Evolutionary conservation across 805 yeast genomes (phyloP).

Genomic region (Candida verbasci): DNA sequence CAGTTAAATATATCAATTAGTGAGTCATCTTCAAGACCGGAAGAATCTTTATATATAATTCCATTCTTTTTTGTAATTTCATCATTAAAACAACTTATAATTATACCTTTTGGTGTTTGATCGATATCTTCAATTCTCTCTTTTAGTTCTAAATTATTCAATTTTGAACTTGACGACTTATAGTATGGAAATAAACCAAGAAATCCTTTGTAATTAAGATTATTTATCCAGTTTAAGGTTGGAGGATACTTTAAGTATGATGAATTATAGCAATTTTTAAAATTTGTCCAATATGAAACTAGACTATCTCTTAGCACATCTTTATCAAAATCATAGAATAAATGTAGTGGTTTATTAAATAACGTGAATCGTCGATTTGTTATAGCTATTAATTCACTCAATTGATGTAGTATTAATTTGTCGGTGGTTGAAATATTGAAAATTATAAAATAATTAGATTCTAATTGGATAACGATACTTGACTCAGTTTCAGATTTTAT

Average conservation of each 20-base stretch:
- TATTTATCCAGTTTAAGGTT: constrained; percentile 31
- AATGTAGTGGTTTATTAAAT: constrained; percentile 21
- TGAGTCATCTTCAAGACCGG: constrained; percentile 3
- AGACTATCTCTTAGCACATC: constrained; percentile 15
- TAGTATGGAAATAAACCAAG: constrained; percentile 23
- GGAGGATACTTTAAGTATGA: constrained; percentile 17
- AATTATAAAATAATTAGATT: constrained; percentile 21
- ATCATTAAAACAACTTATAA: constrained; percentile 25
- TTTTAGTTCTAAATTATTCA: constrained; percentile 19
- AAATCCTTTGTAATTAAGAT: constrained; percentile 32
- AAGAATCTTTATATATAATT: constrained; percentile 14
- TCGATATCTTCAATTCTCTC: constrained; percentile 8
- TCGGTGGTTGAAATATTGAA: constrained; percentile 20
- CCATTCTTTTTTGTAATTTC: constrained; percentile 29
- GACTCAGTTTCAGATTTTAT: constrained; percentile 24
- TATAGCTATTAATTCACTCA: constrained; percentile 16
- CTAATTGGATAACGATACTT: constrained; percentile 21
- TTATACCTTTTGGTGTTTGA: constrained; percentile 19
- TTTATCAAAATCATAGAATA: constrained; percentile 14
- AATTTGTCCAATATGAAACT: constrained; percentile 25
- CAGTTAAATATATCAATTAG: constrained; percentile 24
- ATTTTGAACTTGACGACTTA: constrained; percentile 25
- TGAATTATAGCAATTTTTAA: constrained; percentile 21
- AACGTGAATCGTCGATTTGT: constrained; percentile 24
- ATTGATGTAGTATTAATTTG: constrained; percentile 21